These are phyloP conservation scores for Tranzscheliella williamsii DNA, from an alignment of 1,284 basidiomycete genomes.

Conservation along the genomic window DNA sequence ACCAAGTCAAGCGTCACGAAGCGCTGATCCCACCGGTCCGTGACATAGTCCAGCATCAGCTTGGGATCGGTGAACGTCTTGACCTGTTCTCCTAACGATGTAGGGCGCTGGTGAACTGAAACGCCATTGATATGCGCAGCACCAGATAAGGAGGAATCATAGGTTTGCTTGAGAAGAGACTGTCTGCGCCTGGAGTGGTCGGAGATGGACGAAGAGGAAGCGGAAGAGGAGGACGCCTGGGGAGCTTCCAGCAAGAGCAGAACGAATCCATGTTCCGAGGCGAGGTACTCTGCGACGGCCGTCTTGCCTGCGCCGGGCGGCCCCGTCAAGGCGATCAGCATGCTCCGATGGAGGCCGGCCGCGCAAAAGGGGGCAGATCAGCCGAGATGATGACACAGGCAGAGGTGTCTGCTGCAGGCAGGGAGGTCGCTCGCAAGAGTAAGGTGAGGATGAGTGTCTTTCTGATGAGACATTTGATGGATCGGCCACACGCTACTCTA, in stretches of 20 bases:
- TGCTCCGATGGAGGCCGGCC: conserved; percentile 56
- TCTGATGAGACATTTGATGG: no score
- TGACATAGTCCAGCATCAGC: conserved; percentile 75
- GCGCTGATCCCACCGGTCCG: conserved; percentile 76
- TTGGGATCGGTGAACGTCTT: conserved; percentile 49
- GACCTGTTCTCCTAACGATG: not conserved
- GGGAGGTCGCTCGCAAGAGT: no score
- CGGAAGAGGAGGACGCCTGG: not conserved
- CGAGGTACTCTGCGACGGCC: conserved; percentile 74
- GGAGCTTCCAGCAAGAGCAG: conserved; percentile 1
- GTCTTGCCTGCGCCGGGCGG: conserved; percentile 80
- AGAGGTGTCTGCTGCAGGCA: no score
- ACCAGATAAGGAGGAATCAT: not conserved
- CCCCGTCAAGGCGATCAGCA: conserved; percentile 88
- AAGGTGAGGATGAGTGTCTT: no score
- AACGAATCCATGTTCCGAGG: conserved; percentile 64
- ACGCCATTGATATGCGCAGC: no score
- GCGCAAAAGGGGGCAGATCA: not conserved
- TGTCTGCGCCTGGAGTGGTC: no score
- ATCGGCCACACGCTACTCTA: no score
- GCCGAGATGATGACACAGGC: not conserved
- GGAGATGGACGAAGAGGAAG: not conserved
- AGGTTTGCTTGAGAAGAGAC: no score
- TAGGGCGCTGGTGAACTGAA: no score
- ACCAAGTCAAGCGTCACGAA: conserved; percentile 80